These are phyloP conservation scores for Penicillium crustosum DNA, from an alignment of 2,329 filamentous ascomycete species.

Conservation along the genomic window DNA sequence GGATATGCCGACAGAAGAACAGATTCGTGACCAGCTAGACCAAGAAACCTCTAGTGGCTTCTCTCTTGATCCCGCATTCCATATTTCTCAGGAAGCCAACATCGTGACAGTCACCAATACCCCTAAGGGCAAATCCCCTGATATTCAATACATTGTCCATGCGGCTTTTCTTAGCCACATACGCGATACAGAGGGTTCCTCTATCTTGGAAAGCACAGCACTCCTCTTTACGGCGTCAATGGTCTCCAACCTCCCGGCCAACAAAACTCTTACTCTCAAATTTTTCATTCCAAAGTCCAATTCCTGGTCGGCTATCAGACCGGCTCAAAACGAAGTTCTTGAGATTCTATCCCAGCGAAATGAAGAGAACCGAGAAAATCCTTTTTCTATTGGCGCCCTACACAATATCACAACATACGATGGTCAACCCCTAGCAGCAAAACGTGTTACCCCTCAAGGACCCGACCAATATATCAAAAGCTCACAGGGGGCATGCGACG, in stretches of 20 bases:
- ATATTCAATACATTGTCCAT: conserved; percentile 20
- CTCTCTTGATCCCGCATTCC: conserved; percentile 8
- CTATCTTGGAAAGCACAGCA: conserved; percentile 15
- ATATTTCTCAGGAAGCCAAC: conserved; percentile 4
- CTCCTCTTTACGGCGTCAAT: conserved; percentile 15
- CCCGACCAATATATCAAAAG: neutral
- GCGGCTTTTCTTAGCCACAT: conserved; percentile 15
- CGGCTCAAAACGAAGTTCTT: conserved; percentile 10
- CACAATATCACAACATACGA: conserved; percentile 2
- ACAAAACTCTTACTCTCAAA: conserved; percentile 12
- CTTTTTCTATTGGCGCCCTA: conserved; percentile 12
- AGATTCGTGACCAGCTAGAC: conserved; percentile 16
- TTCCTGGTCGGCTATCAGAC: conserved; percentile 16
- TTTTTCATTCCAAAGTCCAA: conserved; percentile 18
- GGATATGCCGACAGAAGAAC: conserved; percentile 2
- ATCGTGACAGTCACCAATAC: conserved; percentile 17
- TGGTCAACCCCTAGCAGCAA: no score
- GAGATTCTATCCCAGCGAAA: conserved; percentile 4
- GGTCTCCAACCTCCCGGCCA: conserved; percentile 6
- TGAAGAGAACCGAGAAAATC: neutral
- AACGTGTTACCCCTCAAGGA: neutral
- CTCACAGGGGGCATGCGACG: no score
- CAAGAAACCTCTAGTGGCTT: conserved; percentile 14
- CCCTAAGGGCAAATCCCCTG: conserved; percentile 4
- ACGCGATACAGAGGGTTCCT: neutral